A percentile compares a stretch with the other conserved stretches of the same genome.
Evolutionary conservation across 345 rosid species (phyloP).

Genomic region (Pseudoturritis turrita): DNA sequence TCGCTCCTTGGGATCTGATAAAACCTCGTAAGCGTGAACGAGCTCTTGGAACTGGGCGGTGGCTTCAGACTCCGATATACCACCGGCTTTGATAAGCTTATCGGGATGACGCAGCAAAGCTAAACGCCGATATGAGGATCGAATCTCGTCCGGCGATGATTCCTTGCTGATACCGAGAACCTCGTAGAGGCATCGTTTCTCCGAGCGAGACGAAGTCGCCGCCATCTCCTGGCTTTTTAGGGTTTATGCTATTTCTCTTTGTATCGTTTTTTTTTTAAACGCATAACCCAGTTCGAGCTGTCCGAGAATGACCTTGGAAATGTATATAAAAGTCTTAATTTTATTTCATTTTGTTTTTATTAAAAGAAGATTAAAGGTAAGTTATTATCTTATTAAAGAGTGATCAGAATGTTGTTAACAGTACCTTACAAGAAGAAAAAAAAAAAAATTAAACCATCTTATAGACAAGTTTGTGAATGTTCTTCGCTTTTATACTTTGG

Average conservation of each 20-base stretch:
- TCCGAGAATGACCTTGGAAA: not conserved
- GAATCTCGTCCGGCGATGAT: slow-evolving; percentile 70
- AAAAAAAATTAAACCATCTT: not conserved
- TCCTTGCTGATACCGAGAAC: slow-evolving; percentile 59
- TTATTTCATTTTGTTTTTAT: not conserved
- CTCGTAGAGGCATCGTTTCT: slow-evolving; percentile 89
- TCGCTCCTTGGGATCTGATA: slow-evolving; percentile 88
- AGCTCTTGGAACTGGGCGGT: slow-evolving; percentile 95
- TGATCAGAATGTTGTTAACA: slow-evolving; percentile 19
- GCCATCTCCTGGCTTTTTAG: slow-evolving; percentile 29
- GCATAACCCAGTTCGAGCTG: not conserved
- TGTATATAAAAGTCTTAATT: not conserved
- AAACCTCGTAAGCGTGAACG: slow-evolving; percentile 73
- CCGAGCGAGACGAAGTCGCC: slow-evolving; percentile 53
- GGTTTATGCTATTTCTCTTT: slow-evolving; percentile 14
- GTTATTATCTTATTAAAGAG: not conserved
- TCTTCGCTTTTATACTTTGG: not conserved
- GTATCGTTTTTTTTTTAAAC: slow-evolving; percentile 1
- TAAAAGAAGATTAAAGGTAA: not conserved
- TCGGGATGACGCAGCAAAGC: slow-evolving; percentile 98
- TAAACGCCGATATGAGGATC: slow-evolving; percentile 68
- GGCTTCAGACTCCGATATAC: slow-evolving; percentile 67
- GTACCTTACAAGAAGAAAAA: too few relatives aligned
- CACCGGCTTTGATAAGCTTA: slow-evolving; percentile 86
- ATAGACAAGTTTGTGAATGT: slow-evolving; percentile 21